Evolutionary conservation across 306 rosid genomes (phyloP).

Genomic region (Dryas alaskensis): DNA sequence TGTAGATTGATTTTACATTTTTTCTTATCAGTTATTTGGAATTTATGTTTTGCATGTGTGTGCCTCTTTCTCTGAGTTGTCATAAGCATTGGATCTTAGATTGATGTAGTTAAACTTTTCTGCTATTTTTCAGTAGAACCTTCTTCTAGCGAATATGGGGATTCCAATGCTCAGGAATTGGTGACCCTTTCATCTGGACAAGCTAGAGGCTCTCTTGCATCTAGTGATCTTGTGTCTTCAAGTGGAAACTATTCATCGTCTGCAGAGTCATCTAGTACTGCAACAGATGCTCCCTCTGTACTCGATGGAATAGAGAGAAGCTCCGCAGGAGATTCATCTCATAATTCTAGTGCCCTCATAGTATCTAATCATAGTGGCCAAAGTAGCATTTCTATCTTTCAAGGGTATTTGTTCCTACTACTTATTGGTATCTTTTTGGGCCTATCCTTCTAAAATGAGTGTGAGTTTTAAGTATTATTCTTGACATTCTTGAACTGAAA

Average conservation of each 20-base stretch:
- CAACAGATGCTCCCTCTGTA: constrained; percentile 34
- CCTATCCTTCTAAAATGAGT: constrained; percentile 9
- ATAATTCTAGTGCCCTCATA: constrained; percentile 33
- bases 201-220: constrained; percentile 33
- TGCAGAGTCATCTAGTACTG: constrained; percentile 39
- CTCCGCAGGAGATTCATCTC: constrained; percentile 34
- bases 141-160: constrained; percentile 35
- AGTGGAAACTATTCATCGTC: constrained; percentile 30
- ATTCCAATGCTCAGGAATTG: constrained; percentile 43
- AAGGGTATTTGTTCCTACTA: constrained; percentile 58
- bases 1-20: not conserved
- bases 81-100: not conserved
- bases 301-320: constrained; percentile 34
- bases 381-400: constrained; percentile 73
- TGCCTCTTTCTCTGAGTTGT: constrained; percentile 20
- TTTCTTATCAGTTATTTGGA: not conserved
- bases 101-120: constrained; percentile 17
- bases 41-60: not conserved
- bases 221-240: constrained; percentile 31
- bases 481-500: not conserved
- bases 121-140: constrained; percentile 58
- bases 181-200: constrained; percentile 39
- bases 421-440: constrained; percentile 16
- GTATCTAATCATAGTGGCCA: constrained; percentile 41
- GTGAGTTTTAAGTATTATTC: not conserved